These are phyloP conservation scores for Ustilago vetiveriae DNA, from an alignment of 1,284 basidiomycete species.

Conservation along the genomic window DNA sequence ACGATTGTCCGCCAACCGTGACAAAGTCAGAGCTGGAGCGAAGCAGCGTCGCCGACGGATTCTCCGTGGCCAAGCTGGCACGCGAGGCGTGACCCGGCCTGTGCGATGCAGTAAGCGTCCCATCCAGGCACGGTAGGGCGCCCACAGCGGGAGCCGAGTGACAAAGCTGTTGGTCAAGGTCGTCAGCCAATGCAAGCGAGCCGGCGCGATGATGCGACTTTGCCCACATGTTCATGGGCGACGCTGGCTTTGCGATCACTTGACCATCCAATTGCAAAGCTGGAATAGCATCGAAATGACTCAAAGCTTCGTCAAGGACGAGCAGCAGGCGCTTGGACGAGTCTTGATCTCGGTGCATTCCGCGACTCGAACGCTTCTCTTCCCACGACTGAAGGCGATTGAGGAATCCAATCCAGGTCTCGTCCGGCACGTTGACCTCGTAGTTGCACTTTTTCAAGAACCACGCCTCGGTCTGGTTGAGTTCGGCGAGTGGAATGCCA, in stretches of 20 bases:
- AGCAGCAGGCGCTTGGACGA: slow-evolving; percentile 45
- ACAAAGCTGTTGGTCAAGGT: slow-evolving; percentile 40
- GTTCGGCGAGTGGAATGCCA: slow-evolving; percentile 62
- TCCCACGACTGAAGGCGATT: slow-evolving; percentile 50
- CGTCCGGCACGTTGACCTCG: slow-evolving; percentile 58
- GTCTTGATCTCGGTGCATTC: slow-evolving; percentile 42
- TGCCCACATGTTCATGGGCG: slow-evolving; percentile 32
- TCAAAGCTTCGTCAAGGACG: slow-evolving; percentile 51
- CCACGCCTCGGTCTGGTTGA: slow-evolving; percentile 64
- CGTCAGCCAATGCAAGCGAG: slow-evolving; percentile 21
- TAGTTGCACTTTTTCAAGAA: slow-evolving; percentile 62
- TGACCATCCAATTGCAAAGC: slow-evolving; percentile 34
- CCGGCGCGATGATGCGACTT: slow-evolving; percentile 27
- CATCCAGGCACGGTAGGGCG: slow-evolving; percentile 2
- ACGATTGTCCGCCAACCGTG: slow-evolving; percentile 6
- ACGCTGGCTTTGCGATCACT: slow-evolving; percentile 12
- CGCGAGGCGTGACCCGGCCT: slow-evolving; percentile 20
- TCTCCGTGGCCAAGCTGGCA: slow-evolving; percentile 31
- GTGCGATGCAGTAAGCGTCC: slow-evolving; percentile 1
- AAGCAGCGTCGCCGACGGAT: slow-evolving; percentile 19
- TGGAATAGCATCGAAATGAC: slow-evolving; percentile 43
- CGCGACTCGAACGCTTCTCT: slow-evolving; percentile 38
- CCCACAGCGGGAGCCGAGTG: slow-evolving; percentile 51
- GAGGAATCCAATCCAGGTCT: slow-evolving; percentile 60
- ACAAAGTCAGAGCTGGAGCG: slow-evolving; percentile 31